Base-by-base conservation (phyloP, 768 basidiomycete genomes). In the Rhodotorula diobovata region DNA sequence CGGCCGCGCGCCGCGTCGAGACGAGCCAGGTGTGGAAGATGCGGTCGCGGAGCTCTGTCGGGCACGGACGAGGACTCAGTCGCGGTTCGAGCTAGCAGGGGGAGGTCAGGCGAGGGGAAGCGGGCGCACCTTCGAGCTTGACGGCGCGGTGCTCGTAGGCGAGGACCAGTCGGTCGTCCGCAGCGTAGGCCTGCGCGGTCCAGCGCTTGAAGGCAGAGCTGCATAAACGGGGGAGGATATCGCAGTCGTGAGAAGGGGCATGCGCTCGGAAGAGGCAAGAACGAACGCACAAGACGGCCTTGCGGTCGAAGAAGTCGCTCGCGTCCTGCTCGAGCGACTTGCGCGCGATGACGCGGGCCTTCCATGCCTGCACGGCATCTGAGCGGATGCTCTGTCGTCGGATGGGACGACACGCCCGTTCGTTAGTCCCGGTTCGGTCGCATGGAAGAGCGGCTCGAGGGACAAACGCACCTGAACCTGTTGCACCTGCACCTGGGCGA, bases 91-190 rank as follows among this genome's bases (percentile, higher is more conserved):
- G 45, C 12, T 12, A 2, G 43, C 8, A 8, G 7, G 7, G 11
- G n/a, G 18, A 6, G 15, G 16, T 28, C 25, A 57, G 39, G 15
- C 39, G 32, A 21, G 53, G 32, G 7, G 6, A 10, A 12, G 15
- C 4, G 58, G 37, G 45, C 51, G 5, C 11, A 71, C 70, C 70
- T 39, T 71, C 70, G 23, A 37, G 48, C 61, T 67, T 71, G 41
- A 56, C 43, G 2, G 61, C 48, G 9, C 70, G 41, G 25, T 54
- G 53, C 18, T 35, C 41, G 41, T 67, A 61, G 4, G 70, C 70
- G 30, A 41, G 30, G 4, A 41, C 34, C 12, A 59, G 30, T 1
- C 61, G 43, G 2, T 63, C 50, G 2, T 57, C 54, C 14, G 62
- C 45, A 3, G 25, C 1, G 23, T 63, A 62, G 0, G 66, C 63